Base-by-base conservation (phyloP, 148 eudicot genomes). In the Camellia granthamiana region DNA sequence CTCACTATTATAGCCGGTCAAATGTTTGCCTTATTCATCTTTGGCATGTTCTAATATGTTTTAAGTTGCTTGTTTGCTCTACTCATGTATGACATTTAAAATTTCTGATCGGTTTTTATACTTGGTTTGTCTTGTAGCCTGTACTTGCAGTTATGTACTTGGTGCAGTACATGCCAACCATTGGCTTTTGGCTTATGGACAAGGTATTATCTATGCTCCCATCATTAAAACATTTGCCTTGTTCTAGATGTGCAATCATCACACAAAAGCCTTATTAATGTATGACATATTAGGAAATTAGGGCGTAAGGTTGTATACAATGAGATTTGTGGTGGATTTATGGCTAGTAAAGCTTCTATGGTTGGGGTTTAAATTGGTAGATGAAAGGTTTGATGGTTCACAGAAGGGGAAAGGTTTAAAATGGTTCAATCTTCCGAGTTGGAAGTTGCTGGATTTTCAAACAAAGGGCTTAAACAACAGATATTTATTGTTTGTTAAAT, bases 181-280 rank as follows among this genome's bases (percentile, higher is more conserved):
- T 96, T 61, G 97, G 98, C 78, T 91, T 72, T 81, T 96, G 97
- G 95, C 91, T 96, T 66, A 92, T 96, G 94, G 99, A 93, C 78
- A 93, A 96, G 98, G 99, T 96, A 88, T 30, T 42, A 11, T 77
- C 66, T 59, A 55, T 58, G 6, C 52, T 43, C 12, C 41, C 77
- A 49, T 23, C 7, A 9, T 44, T 61, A 16, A 61, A 62, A 74
- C n/a, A 44, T 62, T 62, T 76, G 23, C 69, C 38, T 6, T 0
- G 5, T 14, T 8, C 49, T 54, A 21, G 6, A 74, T 18, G 21
- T 55, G 77, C 14, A 19, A 16, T 74, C 63, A 74, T 74, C 38
- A 12, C 30, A 5, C 44, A 23, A 74, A 59, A 74, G 8, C 70
- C 18, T 66, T 9, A 59, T 7, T 66, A 46, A 66, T 21, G 4